These are phyloP conservation scores for Pseudoperonospora humuli DNA, from an alignment of 352 stramenopile species.

Conservation along the genomic window DNA sequence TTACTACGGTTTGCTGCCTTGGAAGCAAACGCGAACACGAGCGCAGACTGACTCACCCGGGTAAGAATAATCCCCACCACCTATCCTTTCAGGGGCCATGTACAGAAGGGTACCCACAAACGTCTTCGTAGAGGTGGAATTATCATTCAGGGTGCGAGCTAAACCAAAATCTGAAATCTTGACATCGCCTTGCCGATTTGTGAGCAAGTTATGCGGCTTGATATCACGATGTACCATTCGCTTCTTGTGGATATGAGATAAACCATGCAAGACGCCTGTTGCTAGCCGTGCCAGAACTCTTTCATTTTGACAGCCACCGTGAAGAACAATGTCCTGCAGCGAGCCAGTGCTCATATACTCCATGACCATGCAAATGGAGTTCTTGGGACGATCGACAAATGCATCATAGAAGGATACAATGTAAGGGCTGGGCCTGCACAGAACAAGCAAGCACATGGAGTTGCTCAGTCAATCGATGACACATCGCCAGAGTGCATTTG, in stretches of 20 bases:
- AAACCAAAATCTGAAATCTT: constrained; percentile 88
- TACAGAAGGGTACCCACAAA: constrained; percentile 92
- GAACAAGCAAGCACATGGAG: constrained; percentile 2
- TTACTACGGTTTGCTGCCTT: constrained; percentile 1
- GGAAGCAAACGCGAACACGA: background rate
- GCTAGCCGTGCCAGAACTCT: constrained; percentile 69
- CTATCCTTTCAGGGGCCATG: constrained; percentile 92
- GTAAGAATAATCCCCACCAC: constrained; percentile 87
- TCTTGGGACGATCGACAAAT: constrained; percentile 85
- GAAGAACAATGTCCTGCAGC: constrained; percentile 84
- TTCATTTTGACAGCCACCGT: constrained; percentile 77
- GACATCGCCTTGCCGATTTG: constrained; percentile 78
- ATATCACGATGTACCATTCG: constrained; percentile 89
- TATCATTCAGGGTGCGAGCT: constrained; percentile 71
- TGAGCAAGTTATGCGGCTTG: constrained; percentile 87
- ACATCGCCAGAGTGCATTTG: background rate
- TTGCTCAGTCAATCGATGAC: background rate
- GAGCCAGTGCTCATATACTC: constrained; percentile 91
- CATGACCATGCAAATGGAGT: constrained; percentile 88
- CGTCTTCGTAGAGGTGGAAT: constrained; percentile 72
- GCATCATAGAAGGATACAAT: constrained; percentile 91
- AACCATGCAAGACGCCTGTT: constrained; percentile 59
- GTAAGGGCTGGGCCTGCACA: constrained; percentile 65
- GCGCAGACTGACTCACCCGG: constrained; percentile 27
- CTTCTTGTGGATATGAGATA: constrained; percentile 85